Base-by-base conservation (phyloP, 257 asterid genomes). In the Euphrasia confusa region DNA sequence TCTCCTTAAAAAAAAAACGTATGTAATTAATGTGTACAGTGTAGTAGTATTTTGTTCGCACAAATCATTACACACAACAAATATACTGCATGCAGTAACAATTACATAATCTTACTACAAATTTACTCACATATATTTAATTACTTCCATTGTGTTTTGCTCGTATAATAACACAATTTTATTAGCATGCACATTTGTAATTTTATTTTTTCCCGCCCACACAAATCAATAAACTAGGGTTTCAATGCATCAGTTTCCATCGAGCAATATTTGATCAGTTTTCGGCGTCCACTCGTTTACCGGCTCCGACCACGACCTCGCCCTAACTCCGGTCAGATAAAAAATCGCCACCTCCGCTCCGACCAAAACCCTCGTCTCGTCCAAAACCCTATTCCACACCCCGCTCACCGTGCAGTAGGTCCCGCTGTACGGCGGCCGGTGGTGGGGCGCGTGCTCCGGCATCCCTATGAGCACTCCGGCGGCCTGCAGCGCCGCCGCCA, bases 331-430 rank as follows among this genome's bases (percentile, higher is more conserved):
- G 33, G 27, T 7, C 11, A 63, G 24, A 14, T 5, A 11, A 18
- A 55, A 57, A 11, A 75, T 5, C 40, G 5, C 40, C 58, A 4
- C 44, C 65, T 70, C 73, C 57, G 40, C 3, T 2, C 67, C 67
- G 11, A 10, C 54, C 2, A 71, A 17, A 27, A 67, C 26, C 71
- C 14, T 71, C 4, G 2, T 17, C 24, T 56, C 21, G 24, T 70
- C 73, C 76, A 75, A 44, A 62, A 58, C 15, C 70, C 27, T 27
- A 33, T 75, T 65, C 64, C 79, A 75, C 10, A 67, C n/a, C 27
- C 79, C 79, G 21, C 73, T 71, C 68, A 75, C 73, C 7, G 45
- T 66, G 73, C 76, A 71, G 50, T 66, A 75, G 32, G 37, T 6
- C 11, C 56, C n/a, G 54, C 71, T 32, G 13, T 10, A 57, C 49